Base-by-base conservation (phyloP, 768 basidiomycete species). In the Cyathus striatus region DNA sequence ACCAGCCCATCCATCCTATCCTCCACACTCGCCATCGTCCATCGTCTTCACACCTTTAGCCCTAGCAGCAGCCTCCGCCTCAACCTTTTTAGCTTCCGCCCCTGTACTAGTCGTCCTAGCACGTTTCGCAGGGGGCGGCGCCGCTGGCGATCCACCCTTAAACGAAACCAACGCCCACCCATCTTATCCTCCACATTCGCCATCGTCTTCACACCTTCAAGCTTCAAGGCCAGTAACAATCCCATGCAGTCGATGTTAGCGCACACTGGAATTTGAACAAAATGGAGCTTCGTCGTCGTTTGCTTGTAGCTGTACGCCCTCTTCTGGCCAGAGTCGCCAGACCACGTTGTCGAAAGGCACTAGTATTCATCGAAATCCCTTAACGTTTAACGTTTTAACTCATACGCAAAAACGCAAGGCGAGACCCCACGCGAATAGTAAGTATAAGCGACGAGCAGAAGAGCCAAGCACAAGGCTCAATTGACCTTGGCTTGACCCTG, bases 81-180 rank as follows among this genome's bases (percentile, higher is more conserved):
- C n/a, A n/a, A n/a, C n/a, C n/a, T n/a, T n/a, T n/a, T n/a, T n/a
- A n/a, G n/a, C n/a, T n/a, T n/a, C n/a, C n/a, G n/a, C n/a, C n/a
- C n/a, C n/a, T n/a, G n/a, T n/a, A n/a, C n/a, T n/a, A n/a, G n/a
- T n/a, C n/a, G n/a, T n/a, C n/a, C n/a, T n/a, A n/a, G n/a, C n/a
- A n/a, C n/a, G n/a, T n/a, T n/a, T n/a, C n/a, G n/a, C n/a, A n/a
- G n/a, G n/a, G n/a, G n/a, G n/a, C n/a, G n/a, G n/a, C n/a, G n/a
- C n/a, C n/a, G n/a, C n/a, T n/a, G n/a, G n/a, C n/a, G n/a, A n/a
- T n/a, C n/a, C 95, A 55, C 95, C 90, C 60, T 86, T 86, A 69
- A 97, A 94, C 3, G 90, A 92, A 20, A 98, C 76, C n/a, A 98
- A 66, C 7, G 70, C 40, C 94, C 72, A 59, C 97, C 93, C 10